Evolutionary conservation across 306 rosid species (phyloP), one percentile per base, ranked within the genome.

Genomic region (Quercus variabilis): DNA sequence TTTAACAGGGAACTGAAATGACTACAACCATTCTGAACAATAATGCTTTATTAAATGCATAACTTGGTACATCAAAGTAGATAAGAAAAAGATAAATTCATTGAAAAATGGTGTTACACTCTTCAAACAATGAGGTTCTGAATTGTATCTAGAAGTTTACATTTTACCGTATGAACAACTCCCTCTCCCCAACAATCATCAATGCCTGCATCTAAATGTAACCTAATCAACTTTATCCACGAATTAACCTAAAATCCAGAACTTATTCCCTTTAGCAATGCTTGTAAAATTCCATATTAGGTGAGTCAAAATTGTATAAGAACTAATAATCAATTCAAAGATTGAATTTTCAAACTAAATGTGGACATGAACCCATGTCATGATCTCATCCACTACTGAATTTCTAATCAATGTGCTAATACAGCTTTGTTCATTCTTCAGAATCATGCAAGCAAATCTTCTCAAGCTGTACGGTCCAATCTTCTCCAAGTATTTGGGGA

Each of bases 381-480:
- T 19, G 58, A 75, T 74, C 78, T 77, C 70, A 46, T 52, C 73
- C 30, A 31, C 55, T 1, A 69, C 60, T 19, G 74, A 81, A 19
- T 63, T 64, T 65, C 69, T 69, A 78, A 55, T 67, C 69, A 57
- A 71, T 75, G 78, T 77, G 80, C 60, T 23, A 52, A 30, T 43
- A 75, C 74, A 72, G 76, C 18, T 62, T 81, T 75, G 67, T 74
- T 93, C 92, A 86, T 63, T 96, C 94, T 74, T 93, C 91, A 52
- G 88, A 91, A 81, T 86, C 87, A 69, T 74, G 85, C 72, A 93
- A 57, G 83, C 84, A 76, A 77, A 93, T 85, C 87, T 90, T 96
- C 90, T 96, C 99, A 30, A 87, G 97, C 86, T 90, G 98, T 73
- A 80, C 67, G 38, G 93, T 79, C 97, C 94, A 91, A 82, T 96